A percentile compares a stretch with the other conserved stretches of the same genome.
Evolutionary conservation across 768 basidiomycete genomes (phyloP).

Genomic region (Trametes elegans): DNA sequence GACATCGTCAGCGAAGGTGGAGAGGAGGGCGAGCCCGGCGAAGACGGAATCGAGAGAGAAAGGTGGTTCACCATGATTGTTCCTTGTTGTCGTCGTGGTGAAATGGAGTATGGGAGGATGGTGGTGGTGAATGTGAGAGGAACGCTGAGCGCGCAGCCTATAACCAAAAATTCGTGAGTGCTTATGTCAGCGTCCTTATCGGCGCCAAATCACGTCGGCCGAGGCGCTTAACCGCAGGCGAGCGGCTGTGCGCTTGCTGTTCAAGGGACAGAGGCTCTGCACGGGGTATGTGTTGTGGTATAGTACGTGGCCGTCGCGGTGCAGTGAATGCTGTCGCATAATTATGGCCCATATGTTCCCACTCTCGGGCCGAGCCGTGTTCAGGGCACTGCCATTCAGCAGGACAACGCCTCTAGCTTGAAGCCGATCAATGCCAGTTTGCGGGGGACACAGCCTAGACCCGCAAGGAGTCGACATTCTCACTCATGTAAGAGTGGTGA

Average conservation of each 20-base stretch:
- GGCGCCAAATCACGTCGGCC: background rate
- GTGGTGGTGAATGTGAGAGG: conserved; percentile 11
- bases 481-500: too few species aligned
- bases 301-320: background rate
- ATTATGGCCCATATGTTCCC: too few species aligned
- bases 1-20: conserved; percentile 21
- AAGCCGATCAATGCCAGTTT: too few species aligned
- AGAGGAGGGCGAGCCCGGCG: conserved; percentile 12
- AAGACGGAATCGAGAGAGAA: conserved; percentile 13
- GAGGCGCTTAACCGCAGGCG: too few species aligned
- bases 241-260: background rate
- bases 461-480: too few species aligned
- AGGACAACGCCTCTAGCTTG: background rate
- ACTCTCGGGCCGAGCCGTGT: background rate
- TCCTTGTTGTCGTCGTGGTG: background rate
- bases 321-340: too few species aligned
- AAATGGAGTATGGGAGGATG: background rate
- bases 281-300: background rate
- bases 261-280: background rate
- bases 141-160: conserved; percentile 1
- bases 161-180: conserved; percentile 4
- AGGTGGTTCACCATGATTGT: conserved; percentile 13
- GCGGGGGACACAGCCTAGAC: too few species aligned
- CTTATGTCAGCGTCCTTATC: conserved; percentile 4
- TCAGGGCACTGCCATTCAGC: background rate